Base-by-base conservation (phyloP, 83 land plant species). In the Picea engelmannii region DNA sequence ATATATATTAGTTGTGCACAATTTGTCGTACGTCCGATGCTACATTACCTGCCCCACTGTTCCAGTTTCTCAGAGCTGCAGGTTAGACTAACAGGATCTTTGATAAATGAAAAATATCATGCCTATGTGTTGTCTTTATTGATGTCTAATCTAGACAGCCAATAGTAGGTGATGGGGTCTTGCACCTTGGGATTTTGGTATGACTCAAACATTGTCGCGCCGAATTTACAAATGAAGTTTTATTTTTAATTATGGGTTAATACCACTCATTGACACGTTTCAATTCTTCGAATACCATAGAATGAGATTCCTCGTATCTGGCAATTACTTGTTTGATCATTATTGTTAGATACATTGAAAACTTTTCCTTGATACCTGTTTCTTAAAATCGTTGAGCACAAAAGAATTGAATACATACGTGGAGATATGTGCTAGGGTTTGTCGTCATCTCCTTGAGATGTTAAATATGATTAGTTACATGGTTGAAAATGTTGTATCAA, bases 181-280 rank as follows among this genome's bases (percentile, higher is more conserved):
- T 74, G 75, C 52, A 15, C 77, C n/a, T 58, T 74, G 23, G 77
- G 60, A 20, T 47, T 47, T 47, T 47, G 77, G 77, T 47, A 74
- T n/a, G 77, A 74, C 60, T 70, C 75, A 70, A 70, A 23, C 17
- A 21, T 21, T 74, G 7, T 23, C 58, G 9, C 77, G 23, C 12
- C 77, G 21, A 1, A 7, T 74, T 24, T 44, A 23, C 77, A 74
- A 74, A 13, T 44, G 13, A 58, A 58, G 60, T 13, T 58, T 58
- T 58, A 13, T 58, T 15, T 13, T 58, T 13, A 3, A 58, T 58
- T 58, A 3, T 44, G 16, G 16, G 60, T 58, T 58, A 13, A 58
- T 12, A 12, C 13, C 60, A 3, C 17, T 58, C 60, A 13, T 58
- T 58, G 60, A 58, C 60, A 13, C 60, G 13, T 58, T 15, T 13